Base-by-base conservation (phyloP, 371 early-diverging fungal genomes). In the Mucor racemosus region DNA sequence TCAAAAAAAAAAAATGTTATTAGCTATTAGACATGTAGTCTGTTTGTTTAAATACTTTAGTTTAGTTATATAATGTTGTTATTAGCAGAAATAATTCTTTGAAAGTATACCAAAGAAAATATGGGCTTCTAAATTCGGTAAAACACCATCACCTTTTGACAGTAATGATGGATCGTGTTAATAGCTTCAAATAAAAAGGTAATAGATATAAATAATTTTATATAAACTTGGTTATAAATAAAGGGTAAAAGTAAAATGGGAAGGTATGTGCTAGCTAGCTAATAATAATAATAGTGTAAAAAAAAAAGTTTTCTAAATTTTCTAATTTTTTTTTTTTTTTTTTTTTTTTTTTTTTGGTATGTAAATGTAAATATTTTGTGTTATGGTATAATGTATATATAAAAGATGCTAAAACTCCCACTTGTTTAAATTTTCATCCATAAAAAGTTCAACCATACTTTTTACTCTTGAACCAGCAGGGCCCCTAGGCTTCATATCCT, bases 381-480 rank as follows among this genome's bases (percentile, higher is more conserved):
- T 48, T 48, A 17, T 9, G 15, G 9, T 48, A 19, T 48, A 19
- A 48, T 48, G 48, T 48, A 19, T 48, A 21, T 48, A 19, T 48
- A 17, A 5, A 19, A 8, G 26, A 26, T 26, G 3, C 58, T 64
- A 79, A 40, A 79, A 79, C 41, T 79, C 80, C 77, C 80, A 79
- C 57, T 79, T 79, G 63, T 79, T 75, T 50, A 79, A 54, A 48
- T 76, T 79, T 58, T 79, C 80, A 60, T 79, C 80, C 80, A 79
- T 79, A 58, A 79, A 79, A 54, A 79, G 75, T 1, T 72, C 71
- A 3, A 79, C 80, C 80, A 79, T 79, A 54, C 74, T 79, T 60
- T 79, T 79, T 11, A 79, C 80, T 40, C 71, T 71, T 9, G 71
- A 14, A 9, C 80, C 80, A 21, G 66, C 71, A 8, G 80, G 80